Conservation (phyloP, 2,329 filamentous ascomycete genomes). For the Aspergillus ochraceus region DNA sequence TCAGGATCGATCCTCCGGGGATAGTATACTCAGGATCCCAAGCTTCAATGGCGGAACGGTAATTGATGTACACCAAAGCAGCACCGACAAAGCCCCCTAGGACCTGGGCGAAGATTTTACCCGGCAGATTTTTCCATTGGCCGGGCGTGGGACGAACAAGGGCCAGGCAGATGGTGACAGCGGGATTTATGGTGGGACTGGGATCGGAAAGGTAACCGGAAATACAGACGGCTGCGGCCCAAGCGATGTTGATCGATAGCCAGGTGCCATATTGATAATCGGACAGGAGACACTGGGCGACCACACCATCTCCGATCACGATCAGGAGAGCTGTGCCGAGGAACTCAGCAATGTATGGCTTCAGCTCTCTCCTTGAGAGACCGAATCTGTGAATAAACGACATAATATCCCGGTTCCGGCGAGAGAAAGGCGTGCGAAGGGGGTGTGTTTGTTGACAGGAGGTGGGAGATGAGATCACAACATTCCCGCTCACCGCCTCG, state of each 20-base stretch:
- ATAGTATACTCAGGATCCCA: conserved; percentile 35
- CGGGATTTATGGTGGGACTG: conserved; percentile 30
- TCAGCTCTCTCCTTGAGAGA: conserved; percentile 20
- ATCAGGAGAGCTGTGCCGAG: conserved; percentile 33
- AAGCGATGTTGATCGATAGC: conserved; percentile 35
- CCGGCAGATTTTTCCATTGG: conserved; percentile 30
- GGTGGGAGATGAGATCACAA: neutral
- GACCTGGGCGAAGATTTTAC: conserved; percentile 29
- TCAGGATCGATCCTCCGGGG: conserved; percentile 29
- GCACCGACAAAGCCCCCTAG: conserved; percentile 32
- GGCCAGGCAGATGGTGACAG: conserved; percentile 25
- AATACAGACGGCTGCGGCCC: conserved; percentile 30
- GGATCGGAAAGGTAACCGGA: conserved; percentile 29
- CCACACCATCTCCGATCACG: conserved; percentile 33
- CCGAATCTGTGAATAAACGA: conserved; percentile 2
- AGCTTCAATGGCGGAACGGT: conserved; percentile 29
- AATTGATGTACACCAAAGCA: conserved; percentile 31
- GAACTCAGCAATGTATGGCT: conserved; percentile 32
- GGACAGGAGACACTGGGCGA: conserved; percentile 32
- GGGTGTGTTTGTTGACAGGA: neutral
- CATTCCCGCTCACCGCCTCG: neutral
- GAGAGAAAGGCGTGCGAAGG: neutral
- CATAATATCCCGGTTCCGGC: conserved; percentile 2
- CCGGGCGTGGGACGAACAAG: conserved; percentile 28
- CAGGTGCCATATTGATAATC: conserved; percentile 35